Conservation (phyloP, 176 grass and related monocot genomes). For the Tillandsia leiboldiana region DNA sequence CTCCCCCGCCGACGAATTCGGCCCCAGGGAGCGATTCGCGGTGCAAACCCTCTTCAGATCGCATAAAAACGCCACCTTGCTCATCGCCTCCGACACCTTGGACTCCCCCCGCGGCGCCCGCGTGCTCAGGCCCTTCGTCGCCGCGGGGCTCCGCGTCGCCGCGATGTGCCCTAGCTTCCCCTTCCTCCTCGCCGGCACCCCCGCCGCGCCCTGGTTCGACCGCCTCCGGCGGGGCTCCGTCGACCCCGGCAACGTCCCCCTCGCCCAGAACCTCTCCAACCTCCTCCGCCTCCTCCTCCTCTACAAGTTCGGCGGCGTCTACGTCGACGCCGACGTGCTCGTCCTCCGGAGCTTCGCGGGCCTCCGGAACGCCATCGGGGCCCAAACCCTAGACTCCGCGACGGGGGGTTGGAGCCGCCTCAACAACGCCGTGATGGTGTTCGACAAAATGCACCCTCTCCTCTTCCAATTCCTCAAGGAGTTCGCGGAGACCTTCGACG, state of each 20-base stretch:
- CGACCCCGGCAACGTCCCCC: conserved; percentile 44
- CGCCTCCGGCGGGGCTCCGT: conserved; percentile 31
- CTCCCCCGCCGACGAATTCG: conserved; percentile 48
- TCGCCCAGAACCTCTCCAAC: conserved; percentile 94
- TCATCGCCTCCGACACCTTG: conserved; percentile 69
- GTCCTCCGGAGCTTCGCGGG: conserved; percentile 33
- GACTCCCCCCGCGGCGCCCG: conserved; percentile 34
- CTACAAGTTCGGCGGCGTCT: conserved; percentile 62
- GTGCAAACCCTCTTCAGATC: conserved; percentile 74
- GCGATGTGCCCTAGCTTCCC: conserved; percentile 46
- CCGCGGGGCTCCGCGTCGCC: conserved; percentile 34
- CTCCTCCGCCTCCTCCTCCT: conserved; percentile 62
- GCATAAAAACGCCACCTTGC: conserved; percentile 60
- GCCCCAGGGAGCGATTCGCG: conserved; percentile 50
- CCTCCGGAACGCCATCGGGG: conserved; percentile 68
- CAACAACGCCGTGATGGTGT: conserved; percentile 87
- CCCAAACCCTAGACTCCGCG: conserved; percentile 40
- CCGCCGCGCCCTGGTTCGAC: conserved; percentile 42
- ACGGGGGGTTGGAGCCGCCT: conserved; percentile 60
- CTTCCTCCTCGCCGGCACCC: conserved; percentile 47
- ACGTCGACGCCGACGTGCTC: conserved; percentile 78
- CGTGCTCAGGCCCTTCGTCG: conserved; percentile 39
- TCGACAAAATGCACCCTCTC: conserved; percentile 63
- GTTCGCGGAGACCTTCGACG: conserved; percentile 68
- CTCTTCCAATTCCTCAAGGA: conserved; percentile 73